Evolutionary conservation across 83 land plant species (phyloP).

Genomic region (Picea engelmannii): DNA sequence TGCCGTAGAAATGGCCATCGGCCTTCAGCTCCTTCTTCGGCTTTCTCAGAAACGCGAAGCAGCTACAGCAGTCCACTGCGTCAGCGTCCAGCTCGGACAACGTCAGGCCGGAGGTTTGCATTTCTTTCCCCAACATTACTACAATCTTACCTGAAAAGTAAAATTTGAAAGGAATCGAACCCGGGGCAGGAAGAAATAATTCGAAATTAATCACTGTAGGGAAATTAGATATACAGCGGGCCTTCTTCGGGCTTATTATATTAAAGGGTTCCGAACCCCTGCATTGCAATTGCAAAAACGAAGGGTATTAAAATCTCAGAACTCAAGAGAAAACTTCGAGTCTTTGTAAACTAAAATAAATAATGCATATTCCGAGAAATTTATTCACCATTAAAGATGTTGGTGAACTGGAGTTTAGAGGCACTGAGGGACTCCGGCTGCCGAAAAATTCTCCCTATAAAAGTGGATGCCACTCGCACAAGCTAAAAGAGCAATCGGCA

Average conservation of each 20-base stretch:
- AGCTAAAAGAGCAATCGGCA: background rate
- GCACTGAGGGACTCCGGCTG: background rate
- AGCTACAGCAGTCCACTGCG: slow-evolving; percentile 61
- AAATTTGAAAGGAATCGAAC: background rate
- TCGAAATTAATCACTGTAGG: too few relatives aligned
- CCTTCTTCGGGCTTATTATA: background rate
- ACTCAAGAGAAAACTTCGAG: too few relatives aligned
- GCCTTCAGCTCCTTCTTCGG: slow-evolving; percentile 21
- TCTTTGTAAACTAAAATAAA: background rate
- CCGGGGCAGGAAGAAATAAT: background rate
- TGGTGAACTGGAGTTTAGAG: too few relatives aligned
- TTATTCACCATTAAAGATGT: background rate
- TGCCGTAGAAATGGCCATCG: background rate
- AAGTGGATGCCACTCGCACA: slow-evolving; percentile 13
- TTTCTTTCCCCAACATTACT: background rate
- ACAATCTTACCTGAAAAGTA: background rate
- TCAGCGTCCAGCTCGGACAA: slow-evolving; percentile 1
- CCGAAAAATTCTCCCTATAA: background rate
- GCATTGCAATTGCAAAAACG: background rate
- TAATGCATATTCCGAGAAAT: background rate
- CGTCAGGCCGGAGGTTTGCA: slow-evolving; percentile 4
- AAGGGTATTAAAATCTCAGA: background rate
- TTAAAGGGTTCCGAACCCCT: background rate
- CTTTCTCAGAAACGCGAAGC: slow-evolving; percentile 55
- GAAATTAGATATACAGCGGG: too few relatives aligned